Conservation (phyloP, 2,329 filamentous ascomycete genomes). For the Pezicula rhizophila region DNA sequence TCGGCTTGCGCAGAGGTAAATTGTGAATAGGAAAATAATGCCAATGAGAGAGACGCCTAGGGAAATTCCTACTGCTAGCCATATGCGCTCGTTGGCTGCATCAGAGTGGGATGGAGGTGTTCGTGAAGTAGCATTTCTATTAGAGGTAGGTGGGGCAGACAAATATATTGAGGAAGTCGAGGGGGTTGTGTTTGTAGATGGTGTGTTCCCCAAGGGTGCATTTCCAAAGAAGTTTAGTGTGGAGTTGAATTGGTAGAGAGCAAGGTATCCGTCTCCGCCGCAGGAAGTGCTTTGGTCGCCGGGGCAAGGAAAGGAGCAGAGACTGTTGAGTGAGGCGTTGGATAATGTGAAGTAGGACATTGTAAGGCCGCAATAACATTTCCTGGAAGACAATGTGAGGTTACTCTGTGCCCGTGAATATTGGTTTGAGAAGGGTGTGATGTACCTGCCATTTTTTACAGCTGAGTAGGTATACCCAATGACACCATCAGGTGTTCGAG, state of each 20-base stretch:
- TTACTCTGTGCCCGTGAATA: not conserved
- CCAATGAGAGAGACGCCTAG: not conserved
- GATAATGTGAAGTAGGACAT: constrained; percentile 9
- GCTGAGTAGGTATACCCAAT: constrained; percentile 10
- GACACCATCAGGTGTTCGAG: constrained; percentile 1
- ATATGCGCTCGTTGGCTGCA: not conserved
- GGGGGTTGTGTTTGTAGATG: not conserved
- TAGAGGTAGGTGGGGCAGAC: not conserved
- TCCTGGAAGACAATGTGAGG: not conserved
- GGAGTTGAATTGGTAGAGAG: constrained; percentile 5
- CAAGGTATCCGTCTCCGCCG: constrained; percentile 5
- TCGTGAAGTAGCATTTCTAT: not conserved
- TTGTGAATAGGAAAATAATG: not conserved
- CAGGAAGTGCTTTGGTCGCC: constrained; percentile 5
- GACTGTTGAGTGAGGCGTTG: not conserved
- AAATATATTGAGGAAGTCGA: not conserved
- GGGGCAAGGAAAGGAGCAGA: constrained; percentile 9
- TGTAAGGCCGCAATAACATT: constrained; percentile 12
- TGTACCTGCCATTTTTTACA: constrained; percentile 12
- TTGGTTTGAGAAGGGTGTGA: not conserved
- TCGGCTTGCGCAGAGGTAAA: not conserved
- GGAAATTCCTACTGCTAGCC: not conserved
- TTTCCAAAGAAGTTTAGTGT: not conserved
- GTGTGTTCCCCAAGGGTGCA: not conserved
- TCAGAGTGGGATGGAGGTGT: not conserved